Percentiles rank a stretch among this genome's conserved stretches.
phyloP scores from a whole-genome alignment of 768 basidiomycete species.

The Calocera viscosa region DNA sequence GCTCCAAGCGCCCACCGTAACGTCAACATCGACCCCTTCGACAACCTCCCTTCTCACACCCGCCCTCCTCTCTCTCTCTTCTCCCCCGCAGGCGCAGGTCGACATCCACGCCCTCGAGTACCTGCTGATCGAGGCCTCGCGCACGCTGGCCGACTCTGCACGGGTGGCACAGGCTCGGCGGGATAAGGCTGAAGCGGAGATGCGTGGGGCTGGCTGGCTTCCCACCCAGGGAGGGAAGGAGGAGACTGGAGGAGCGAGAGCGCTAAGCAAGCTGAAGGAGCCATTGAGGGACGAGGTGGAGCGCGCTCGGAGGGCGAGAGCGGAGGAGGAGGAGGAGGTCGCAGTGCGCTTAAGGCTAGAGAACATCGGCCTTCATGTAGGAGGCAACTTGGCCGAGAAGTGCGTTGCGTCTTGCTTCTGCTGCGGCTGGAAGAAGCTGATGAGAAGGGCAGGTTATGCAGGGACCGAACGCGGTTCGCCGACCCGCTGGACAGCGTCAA shows the following conservation, averaged over 20 bases:
- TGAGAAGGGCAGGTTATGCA: constrained; percentile 45
- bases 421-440: neutral
- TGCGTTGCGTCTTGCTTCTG: constrained; percentile 27
- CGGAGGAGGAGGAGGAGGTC: constrained; percentile 58
- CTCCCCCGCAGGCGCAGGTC: constrained; percentile 6
- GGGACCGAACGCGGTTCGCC: constrained; percentile 58
- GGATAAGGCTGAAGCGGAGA: constrained; percentile 61
- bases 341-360: constrained; percentile 58
- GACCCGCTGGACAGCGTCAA: constrained; percentile 86
- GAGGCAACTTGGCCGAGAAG: constrained; percentile 77
- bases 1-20: neutral
- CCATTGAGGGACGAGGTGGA: constrained; percentile 29
- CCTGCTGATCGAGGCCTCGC: constrained; percentile 69
- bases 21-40: neutral
- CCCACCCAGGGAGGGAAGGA: constrained; percentile 34
- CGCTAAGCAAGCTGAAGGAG: constrained; percentile 15
- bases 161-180: constrained; percentile 54
- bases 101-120: constrained; percentile 42
- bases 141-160: constrained; percentile 61
- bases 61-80: neutral
- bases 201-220: constrained; percentile 65
- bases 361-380: constrained; percentile 74
- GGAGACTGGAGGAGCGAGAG: constrained; percentile 26
- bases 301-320: constrained; percentile 21
- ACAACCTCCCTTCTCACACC: constrained; percentile 5